phyloP scores from a whole-genome alignment of 768 basidiomycete genomes.

The Lyophyllum semitale region DNA sequence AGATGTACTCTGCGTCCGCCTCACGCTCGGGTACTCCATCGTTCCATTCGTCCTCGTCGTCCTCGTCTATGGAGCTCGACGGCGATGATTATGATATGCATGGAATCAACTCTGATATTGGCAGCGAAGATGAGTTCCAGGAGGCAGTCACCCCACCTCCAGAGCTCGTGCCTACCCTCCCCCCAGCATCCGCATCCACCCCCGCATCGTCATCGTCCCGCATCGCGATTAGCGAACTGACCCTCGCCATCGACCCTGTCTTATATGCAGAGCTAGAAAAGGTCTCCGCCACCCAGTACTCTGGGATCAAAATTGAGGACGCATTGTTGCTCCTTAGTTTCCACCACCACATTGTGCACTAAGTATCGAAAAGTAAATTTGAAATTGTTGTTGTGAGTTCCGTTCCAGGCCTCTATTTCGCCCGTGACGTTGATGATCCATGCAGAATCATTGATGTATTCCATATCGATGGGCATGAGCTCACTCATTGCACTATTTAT shows the following conservation, averaged over 20 bases:
- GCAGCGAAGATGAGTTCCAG: constrained; percentile 72
- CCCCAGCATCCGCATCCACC: constrained; percentile 28
- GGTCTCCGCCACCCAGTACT: constrained; percentile 39
- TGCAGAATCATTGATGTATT: constrained; percentile 8
- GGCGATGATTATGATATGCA: constrained; percentile 44
- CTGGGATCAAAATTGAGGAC: constrained; percentile 71
- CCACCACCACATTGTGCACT: constrained; percentile 65
- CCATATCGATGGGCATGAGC: not conserved
- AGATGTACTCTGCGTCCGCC: constrained; percentile 39
- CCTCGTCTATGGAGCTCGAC: constrained; percentile 54
- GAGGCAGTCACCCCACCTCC: constrained; percentile 77
- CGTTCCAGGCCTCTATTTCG: not conserved
- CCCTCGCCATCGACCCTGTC: constrained; percentile 39
- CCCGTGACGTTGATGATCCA: not conserved
- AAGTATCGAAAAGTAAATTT: constrained; percentile 11
- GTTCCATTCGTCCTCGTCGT: constrained; percentile 53
- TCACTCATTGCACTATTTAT: constrained; percentile 11
- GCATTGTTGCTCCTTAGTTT: constrained; percentile 75
- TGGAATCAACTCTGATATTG: constrained; percentile 50
- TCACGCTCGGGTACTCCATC: constrained; percentile 59
- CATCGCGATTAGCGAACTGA: constrained; percentile 31
- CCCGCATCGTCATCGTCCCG: constrained; percentile 29
- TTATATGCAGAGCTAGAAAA: constrained; percentile 53
- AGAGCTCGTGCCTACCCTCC: constrained; percentile 41
- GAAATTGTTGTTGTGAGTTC: constrained; percentile 6